Percentiles rank a stretch among this genome's conserved stretches.
Evolutionary conservation across 257 asterid genomes (phyloP).

Genomic region (Nicotiana obtusifolia): DNA sequence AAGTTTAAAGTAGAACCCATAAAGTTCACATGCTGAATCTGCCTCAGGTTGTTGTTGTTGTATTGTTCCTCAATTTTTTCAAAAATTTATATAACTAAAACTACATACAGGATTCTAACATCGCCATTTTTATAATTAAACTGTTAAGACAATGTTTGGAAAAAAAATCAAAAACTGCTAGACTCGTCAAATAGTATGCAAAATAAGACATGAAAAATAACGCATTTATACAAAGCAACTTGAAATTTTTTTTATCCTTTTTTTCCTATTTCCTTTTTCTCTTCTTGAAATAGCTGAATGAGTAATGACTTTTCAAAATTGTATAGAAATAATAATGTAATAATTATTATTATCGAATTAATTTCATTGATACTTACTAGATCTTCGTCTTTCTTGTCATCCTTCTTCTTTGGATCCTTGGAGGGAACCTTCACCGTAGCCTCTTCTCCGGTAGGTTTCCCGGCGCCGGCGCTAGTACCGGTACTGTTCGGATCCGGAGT

Average conservation of each 20-base stretch:
- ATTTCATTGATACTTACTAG: slow-evolving; percentile 48
- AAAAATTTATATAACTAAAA: neutral
- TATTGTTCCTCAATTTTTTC: neutral
- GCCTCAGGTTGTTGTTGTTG: neutral
- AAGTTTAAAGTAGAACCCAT: too few species aligned
- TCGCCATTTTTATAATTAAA: neutral
- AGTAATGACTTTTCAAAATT: neutral
- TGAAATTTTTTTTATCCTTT: neutral
- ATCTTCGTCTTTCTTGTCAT: slow-evolving; percentile 81
- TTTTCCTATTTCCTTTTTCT: neutral
- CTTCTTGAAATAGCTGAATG: neutral
- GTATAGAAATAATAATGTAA: neutral
- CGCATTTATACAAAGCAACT: neutral
- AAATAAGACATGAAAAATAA: neutral
- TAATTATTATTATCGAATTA: neutral
- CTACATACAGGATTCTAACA: neutral
- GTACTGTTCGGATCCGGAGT: slow-evolving; percentile 36
- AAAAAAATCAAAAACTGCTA: neutral
- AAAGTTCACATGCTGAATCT: neutral
- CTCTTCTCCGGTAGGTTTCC: slow-evolving; percentile 35
- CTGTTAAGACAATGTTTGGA: neutral
- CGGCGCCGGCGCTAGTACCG: slow-evolving; percentile 28
- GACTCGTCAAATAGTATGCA: neutral
- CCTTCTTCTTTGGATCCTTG: slow-evolving; percentile 76
- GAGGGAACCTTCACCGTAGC: slow-evolving; percentile 50